phyloP scores from a whole-genome alignment of 2,329 filamentous ascomycete species.

The Aspergillus felis region DNA sequence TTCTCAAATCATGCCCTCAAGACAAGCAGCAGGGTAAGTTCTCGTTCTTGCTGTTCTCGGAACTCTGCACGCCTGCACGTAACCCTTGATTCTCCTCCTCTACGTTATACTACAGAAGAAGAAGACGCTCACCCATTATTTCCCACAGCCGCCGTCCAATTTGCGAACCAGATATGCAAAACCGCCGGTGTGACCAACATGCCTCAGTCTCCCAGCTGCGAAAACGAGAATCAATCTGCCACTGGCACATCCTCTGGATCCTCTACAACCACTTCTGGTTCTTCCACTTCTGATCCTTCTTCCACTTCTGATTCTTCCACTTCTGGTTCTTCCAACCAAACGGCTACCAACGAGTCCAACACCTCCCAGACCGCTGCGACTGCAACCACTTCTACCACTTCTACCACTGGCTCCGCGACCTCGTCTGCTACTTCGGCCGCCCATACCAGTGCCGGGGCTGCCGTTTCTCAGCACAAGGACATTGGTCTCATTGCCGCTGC shows the following conservation, averaged over 20 bases:
- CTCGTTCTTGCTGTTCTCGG: constrained; percentile 1
- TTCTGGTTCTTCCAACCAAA: neutral
- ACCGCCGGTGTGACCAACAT: constrained; percentile 35
- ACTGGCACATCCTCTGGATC: constrained; percentile 12
- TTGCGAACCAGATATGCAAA: constrained; percentile 37
- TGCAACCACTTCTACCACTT: neutral
- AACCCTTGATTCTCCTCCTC: too few species aligned
- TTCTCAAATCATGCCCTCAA: constrained; percentile 40
- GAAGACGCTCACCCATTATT: neutral
- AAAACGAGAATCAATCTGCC: constrained; percentile 8
- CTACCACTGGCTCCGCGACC: neutral
- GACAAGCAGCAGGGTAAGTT: constrained; percentile 40
- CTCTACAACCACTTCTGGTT: neutral
- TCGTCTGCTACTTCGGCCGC: constrained; percentile 13
- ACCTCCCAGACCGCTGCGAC: neutral
- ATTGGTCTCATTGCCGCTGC: constrained; percentile 26
- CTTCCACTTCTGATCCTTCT: constrained; percentile 8
- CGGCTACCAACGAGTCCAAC: constrained; percentile 7
- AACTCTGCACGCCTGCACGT: neutral
- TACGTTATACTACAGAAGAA: neutral
- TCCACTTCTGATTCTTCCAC: neutral
- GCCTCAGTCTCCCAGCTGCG: constrained; percentile 30
- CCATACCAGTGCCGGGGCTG: constrained; percentile 18
- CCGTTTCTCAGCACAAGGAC: constrained; percentile 19
- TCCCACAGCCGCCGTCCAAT: constrained; percentile 30